These are phyloP conservation scores for Aspergillus diversus DNA, from an alignment of 495 filamentous ascomycete genomes.

Conservation along the genomic window DNA sequence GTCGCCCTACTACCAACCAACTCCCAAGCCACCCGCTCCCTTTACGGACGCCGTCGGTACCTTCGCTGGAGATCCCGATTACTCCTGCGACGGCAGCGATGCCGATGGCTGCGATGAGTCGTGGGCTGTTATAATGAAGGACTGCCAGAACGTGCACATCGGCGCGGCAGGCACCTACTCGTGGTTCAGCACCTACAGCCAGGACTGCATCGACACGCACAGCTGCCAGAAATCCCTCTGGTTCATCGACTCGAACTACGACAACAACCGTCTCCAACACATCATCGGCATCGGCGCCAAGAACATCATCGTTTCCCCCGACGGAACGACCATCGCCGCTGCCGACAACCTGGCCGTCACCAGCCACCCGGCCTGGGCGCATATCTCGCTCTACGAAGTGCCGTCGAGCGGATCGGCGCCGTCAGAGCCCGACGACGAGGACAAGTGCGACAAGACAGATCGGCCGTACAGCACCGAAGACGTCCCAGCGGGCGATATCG, in stretches of 20 bases:
- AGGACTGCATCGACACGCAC: conserved; percentile 19
- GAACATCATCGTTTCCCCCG: conserved; percentile 4
- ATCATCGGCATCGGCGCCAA: conserved; percentile 14
- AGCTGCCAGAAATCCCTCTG: conserved; percentile 14
- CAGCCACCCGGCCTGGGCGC: conserved; percentile 10
- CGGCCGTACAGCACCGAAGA: background rate
- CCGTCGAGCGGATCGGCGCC: background rate
- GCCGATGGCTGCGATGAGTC: conserved; percentile 13
- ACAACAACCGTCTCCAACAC: conserved; percentile 11
- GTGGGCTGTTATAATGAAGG: conserved; percentile 18
- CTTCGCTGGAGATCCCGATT: conserved; percentile 12
- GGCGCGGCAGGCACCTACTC: conserved; percentile 17
- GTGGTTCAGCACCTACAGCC: conserved; percentile 18
- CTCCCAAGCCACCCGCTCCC: conserved; percentile 56
- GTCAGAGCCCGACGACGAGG: background rate
- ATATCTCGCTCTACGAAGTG: conserved; percentile 13
- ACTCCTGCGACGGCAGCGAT: conserved; percentile 4
- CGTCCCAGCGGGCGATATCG: background rate
- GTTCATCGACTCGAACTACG: conserved; percentile 9
- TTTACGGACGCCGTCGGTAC: conserved; percentile 38
- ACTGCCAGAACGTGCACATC: conserved; percentile 14
- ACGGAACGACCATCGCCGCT: background rate
- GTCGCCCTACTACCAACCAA: conserved; percentile 68
- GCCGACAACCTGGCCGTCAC: conserved; percentile 10
- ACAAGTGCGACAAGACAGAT: background rate